These are phyloP conservation scores for Linderina pennispora DNA, from an alignment of 192 early-diverging fungal genomes.

Conservation along the genomic window DNA sequence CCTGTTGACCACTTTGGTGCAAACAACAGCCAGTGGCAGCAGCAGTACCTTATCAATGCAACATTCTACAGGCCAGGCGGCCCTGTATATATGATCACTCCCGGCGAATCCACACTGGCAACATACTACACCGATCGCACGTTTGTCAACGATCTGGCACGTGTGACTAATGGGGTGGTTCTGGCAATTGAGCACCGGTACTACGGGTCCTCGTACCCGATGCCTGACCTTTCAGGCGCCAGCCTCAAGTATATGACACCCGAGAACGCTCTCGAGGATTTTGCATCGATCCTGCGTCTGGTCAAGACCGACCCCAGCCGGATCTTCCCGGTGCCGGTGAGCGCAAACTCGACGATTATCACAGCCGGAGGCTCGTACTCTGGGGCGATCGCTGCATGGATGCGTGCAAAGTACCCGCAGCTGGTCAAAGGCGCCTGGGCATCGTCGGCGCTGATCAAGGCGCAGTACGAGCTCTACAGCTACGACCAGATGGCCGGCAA, in stretches of 20 bases:
- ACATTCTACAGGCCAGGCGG: not conserved
- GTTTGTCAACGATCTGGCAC: conserved; percentile 39
- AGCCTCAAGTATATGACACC: conserved; percentile 30
- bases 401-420: conserved; percentile 54
- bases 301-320: conserved; percentile 5
- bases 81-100: not conserved
- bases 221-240: conserved; percentile 32
- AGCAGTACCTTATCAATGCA: not conserved
- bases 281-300: conserved; percentile 20
- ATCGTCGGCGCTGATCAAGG: conserved; percentile 61
- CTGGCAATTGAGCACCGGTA: conserved; percentile 57
- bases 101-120: not conserved
- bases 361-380: conserved; percentile 68
- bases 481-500: conserved; percentile 47
- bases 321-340: conserved; percentile 16
- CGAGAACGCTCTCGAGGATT: conserved; percentile 29
- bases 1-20: not conserved
- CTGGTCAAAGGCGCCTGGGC: conserved; percentile 59
- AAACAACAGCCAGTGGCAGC: not conserved
- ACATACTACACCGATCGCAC: conserved; percentile 3
- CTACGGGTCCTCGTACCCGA: conserved; percentile 51
- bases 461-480: conserved; percentile 51
- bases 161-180: conserved; percentile 49
- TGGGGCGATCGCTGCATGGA: conserved; percentile 67
- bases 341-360: conserved; percentile 14